Percentiles rank a stretch among this genome's conserved stretches.
Evolutionary conservation across 1,284 basidiomycete species (phyloP).

Genomic region (Chalciporus sp.): DNA sequence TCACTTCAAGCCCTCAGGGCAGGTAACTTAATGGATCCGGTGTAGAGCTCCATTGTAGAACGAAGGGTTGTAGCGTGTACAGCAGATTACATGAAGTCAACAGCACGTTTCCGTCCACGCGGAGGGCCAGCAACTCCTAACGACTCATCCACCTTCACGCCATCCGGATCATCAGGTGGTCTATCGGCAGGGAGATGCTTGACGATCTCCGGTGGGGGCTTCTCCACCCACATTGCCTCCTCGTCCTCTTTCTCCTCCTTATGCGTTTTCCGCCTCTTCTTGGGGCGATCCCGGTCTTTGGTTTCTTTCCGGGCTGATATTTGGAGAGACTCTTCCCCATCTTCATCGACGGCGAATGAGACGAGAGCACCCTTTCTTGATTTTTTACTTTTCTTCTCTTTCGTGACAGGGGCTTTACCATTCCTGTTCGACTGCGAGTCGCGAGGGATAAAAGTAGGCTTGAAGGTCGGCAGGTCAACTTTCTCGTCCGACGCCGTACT

Average conservation of each 20-base stretch:
- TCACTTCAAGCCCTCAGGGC: not conserved
- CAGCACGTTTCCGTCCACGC: constrained; percentile 60
- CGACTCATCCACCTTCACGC: constrained; percentile 4
- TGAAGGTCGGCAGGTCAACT: constrained; percentile 69
- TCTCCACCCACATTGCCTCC: constrained; percentile 38
- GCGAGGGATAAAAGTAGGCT: constrained; percentile 79
- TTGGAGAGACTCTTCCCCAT: constrained; percentile 43
- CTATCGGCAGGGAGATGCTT: constrained; percentile 14
- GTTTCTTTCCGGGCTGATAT: constrained; percentile 28
- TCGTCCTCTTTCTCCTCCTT: constrained; percentile 38
- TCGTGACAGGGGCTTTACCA: constrained; percentile 27
- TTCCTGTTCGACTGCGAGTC: constrained; percentile 42
- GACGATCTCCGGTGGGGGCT: constrained; percentile 27
- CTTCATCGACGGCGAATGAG: constrained; percentile 72
- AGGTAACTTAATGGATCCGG: too few species aligned
- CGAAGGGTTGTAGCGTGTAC: not conserved
- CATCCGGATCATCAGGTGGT: constrained; percentile 4
- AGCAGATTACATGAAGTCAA: constrained; percentile 51
- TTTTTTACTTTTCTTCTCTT: constrained; percentile 45
- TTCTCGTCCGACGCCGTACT: constrained; percentile 27
- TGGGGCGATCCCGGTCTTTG: constrained; percentile 47
- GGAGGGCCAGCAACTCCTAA: constrained; percentile 21
- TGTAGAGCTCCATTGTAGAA: not conserved
- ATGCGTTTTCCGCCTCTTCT: constrained; percentile 48
- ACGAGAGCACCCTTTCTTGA: constrained; percentile 47